Conservation (phyloP, 768 basidiomycete species). For the Leucosporidium scottii region DNA sequence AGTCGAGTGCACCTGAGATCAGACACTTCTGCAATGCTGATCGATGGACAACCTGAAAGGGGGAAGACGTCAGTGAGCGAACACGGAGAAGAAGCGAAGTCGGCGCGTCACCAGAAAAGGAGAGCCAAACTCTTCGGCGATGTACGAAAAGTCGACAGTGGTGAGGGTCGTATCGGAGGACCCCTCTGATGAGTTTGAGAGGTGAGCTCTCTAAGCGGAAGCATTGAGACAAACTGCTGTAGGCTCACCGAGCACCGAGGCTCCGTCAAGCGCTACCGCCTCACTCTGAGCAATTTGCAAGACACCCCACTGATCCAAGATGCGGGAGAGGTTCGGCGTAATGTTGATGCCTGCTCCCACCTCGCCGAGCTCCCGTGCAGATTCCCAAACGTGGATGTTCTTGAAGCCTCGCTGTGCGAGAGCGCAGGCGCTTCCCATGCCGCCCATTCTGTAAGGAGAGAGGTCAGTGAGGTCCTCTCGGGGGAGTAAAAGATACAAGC, state of each 20-base stretch:
- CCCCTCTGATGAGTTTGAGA: too few species aligned
- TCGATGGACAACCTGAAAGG: conserved; percentile 41
- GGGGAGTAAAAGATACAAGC: too few species aligned
- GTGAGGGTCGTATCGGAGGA: conserved; percentile 40
- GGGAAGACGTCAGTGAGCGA: background rate
- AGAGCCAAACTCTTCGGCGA: conserved; percentile 40
- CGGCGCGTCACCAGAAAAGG: conserved; percentile 37
- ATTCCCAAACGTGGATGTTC: conserved; percentile 7
- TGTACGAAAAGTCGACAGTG: conserved; percentile 39
- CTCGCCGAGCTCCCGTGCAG: conserved; percentile 13
- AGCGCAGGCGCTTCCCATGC: background rate
- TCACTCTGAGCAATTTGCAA: conserved; percentile 38
- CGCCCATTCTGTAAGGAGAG: background rate
- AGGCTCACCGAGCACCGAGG: conserved; percentile 39
- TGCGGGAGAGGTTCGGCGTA: conserved; percentile 42
- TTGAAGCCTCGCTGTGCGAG: background rate
- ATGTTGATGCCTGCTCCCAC: conserved; percentile 46
- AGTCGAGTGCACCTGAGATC: conserved; percentile 38
- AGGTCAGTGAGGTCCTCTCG: too few species aligned
- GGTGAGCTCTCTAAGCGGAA: too few species aligned
- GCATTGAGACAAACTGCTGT: too few species aligned
- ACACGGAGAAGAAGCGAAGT: background rate
- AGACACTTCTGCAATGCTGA: conserved; percentile 41
- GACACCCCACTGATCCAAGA: conserved; percentile 41
- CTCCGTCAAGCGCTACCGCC: conserved; percentile 39